Base-by-base conservation (phyloP, 2,329 filamentous ascomycete species). In the Fusarium siculi region DNA sequence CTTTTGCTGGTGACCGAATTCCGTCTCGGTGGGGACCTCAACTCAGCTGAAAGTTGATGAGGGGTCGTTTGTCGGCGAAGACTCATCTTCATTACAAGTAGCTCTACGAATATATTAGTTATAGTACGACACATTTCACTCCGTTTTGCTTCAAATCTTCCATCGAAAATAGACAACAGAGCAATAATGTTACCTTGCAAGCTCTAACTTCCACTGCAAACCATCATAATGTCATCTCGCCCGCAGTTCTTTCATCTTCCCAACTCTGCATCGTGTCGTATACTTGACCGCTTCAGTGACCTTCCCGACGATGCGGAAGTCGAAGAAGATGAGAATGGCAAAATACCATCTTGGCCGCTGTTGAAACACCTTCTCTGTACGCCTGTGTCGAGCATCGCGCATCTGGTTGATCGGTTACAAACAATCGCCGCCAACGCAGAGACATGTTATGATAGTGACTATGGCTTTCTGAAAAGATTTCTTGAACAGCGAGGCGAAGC, bases 201-300 rank as follows among this genome's bases (percentile, higher is more conserved):
- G 23, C 21, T 47, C 25, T n/a, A 19, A 7, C 16, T 19, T 25
- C 1, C 30, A n/a, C 15, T 7, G 6, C 11, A 18, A 40, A 8
- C 14, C 12, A 10, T 23, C 12, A 47, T 14, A 4, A 76, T 77
- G 75, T 23, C 61, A 19, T 21, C 68, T 21, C 63, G 68, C 19
- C 55, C 64, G 9, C 28, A 57, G 14, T 49, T 39, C 7, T 78
- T 78, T 25, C 30, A 73, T 49, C 72, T 78, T 55, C 64, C 73
- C 34, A 78, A 70, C 28, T 76, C 71, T 4, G 40, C 44, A 18
- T 68, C 54, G 1, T 77, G 76, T 16, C 65, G 66, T 25, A 66
- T 78, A 21, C 57, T 79, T 19, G 80, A 80, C 60, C 78, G 79
- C n/a, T 81, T 81, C 63, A 80, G 78, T 50, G 66, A 78, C 44